phyloP scores from a whole-genome alignment of 257 asterid species.

The Penstemon davidsonii region DNA sequence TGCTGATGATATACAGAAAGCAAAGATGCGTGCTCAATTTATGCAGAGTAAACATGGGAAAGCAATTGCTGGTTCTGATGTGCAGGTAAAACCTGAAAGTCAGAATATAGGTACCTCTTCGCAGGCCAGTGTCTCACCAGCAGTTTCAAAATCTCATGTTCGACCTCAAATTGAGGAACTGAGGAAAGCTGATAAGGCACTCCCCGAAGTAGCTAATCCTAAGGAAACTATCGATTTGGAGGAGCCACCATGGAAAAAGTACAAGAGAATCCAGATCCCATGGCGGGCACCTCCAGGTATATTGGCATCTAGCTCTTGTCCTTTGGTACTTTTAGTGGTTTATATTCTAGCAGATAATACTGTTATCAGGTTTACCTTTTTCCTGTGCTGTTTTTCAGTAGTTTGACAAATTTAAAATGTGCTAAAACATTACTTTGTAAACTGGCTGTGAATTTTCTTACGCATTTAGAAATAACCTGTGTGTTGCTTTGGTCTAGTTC shows the following conservation, averaged over 20 bases:
- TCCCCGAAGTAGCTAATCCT: conserved; percentile 32
- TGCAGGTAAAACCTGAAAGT: conserved; percentile 48
- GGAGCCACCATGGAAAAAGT: conserved; percentile 70
- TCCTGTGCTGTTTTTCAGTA: conserved; percentile 9
- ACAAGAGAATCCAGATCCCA: conserved; percentile 63
- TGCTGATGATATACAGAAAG: conserved; percentile 99
- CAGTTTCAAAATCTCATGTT: conserved; percentile 35
- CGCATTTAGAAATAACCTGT: too few relatives aligned
- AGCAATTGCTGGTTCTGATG: conserved; percentile 41
- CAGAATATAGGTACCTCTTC: conserved; percentile 43
- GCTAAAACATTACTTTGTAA: conserved; percentile 17
- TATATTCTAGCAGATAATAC: conserved; percentile 9
- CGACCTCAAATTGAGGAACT: conserved; percentile 39
- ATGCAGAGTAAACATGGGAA: conserved; percentile 76
- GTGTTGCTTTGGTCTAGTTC: neutral
- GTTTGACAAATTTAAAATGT: conserved; percentile 17
- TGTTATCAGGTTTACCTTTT: neutral
- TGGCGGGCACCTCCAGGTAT: conserved; percentile 90
- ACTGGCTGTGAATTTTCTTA: too few relatives aligned
- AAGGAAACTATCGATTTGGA: conserved; percentile 43
- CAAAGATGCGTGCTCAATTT: conserved; percentile 91
- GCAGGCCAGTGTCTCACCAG: conserved; percentile 37
- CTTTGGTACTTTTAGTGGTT: conserved; percentile 14
- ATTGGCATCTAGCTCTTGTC: conserved; percentile 29
- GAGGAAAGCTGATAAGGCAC: conserved; percentile 35